phyloP scores from a whole-genome alignment of 2,329 filamentous ascomycete species.

The Exophiala sideris region DNA sequence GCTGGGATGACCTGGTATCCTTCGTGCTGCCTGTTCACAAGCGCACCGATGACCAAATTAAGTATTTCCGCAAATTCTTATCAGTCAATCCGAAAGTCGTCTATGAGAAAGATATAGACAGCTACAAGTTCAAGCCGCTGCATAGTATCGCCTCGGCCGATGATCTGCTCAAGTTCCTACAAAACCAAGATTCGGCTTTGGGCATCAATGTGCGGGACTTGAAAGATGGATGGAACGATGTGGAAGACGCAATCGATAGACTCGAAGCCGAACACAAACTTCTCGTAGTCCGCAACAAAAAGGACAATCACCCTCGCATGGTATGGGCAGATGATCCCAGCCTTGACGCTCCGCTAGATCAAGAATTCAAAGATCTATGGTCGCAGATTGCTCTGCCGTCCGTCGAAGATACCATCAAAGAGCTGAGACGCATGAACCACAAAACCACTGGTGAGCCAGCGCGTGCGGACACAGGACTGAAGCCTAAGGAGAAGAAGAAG shows the following conservation, averaged over 20 bases:
- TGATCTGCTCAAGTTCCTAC: slow-evolving; percentile 75
- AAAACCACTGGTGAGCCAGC: slow-evolving; percentile 82
- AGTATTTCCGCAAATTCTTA: slow-evolving; percentile 14
- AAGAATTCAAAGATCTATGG: slow-evolving; percentile 83
- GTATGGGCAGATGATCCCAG: slow-evolving; percentile 87
- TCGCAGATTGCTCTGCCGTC: slow-evolving; percentile 73
- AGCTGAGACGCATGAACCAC: slow-evolving; percentile 72
- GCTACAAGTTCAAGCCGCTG: slow-evolving; percentile 78
- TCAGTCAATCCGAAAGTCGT: slow-evolving; percentile 56
- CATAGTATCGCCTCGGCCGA: slow-evolving; percentile 77
- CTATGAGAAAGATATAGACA: slow-evolving; percentile 57
- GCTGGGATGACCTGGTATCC: slow-evolving; percentile 55
- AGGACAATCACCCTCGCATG: slow-evolving; percentile 80
- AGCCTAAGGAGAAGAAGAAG: slow-evolving; percentile 66
- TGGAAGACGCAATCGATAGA: slow-evolving; percentile 69
- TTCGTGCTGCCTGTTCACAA: slow-evolving; percentile 17
- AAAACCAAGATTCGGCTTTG: slow-evolving; percentile 74
- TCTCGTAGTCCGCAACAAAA: slow-evolving; percentile 84
- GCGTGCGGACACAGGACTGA: slow-evolving; percentile 48
- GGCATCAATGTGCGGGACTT: slow-evolving; percentile 84
- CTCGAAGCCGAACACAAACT: slow-evolving; percentile 77
- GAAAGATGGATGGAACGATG: slow-evolving; percentile 93
- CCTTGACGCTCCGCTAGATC: slow-evolving; percentile 70
- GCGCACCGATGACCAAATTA: slow-evolving; percentile 19
- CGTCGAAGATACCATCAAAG: slow-evolving; percentile 66